Conservation (phyloP, 176 grass and related monocot genomes). For the Chrysopogon serrulatus region DNA sequence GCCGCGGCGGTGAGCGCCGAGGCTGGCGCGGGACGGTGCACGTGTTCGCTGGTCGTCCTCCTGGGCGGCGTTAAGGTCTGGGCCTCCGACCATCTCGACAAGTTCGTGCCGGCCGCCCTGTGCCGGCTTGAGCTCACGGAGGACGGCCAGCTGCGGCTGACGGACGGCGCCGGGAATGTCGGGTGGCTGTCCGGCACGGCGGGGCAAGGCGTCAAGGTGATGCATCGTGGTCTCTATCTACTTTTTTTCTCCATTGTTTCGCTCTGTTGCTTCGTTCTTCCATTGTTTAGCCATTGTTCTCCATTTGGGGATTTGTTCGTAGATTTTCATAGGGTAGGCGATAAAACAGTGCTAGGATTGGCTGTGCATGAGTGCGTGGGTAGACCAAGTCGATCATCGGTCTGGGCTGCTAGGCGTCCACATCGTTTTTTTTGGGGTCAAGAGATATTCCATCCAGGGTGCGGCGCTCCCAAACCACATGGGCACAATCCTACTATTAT, state of each 20-base stretch:
- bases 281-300: neutral
- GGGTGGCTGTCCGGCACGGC: conserved; percentile 34
- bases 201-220: conserved; percentile 34
- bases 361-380: neutral
- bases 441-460: neutral
- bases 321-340: neutral
- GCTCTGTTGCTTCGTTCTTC: neutral
- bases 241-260: neutral
- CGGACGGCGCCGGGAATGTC: conserved; percentile 22
- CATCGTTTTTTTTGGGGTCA: neutral
- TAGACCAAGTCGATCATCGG: neutral
- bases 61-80: conserved; percentile 43
- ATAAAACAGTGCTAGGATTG: neutral
- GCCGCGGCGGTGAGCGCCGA: conserved; percentile 16
- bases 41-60: conserved; percentile 34
- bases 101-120: neutral
- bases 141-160: conserved; percentile 35
- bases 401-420: neutral
- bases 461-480: neutral
- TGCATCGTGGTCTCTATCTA: neutral
- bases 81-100: conserved; percentile 28
- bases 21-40: conserved; percentile 6
- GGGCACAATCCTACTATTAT: neutral
- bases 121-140: conserved; percentile 35
- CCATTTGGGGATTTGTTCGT: neutral